These are phyloP conservation scores for Suillus subluteus DNA, from an alignment of 768 basidiomycete genomes.

Conservation along the genomic window DNA sequence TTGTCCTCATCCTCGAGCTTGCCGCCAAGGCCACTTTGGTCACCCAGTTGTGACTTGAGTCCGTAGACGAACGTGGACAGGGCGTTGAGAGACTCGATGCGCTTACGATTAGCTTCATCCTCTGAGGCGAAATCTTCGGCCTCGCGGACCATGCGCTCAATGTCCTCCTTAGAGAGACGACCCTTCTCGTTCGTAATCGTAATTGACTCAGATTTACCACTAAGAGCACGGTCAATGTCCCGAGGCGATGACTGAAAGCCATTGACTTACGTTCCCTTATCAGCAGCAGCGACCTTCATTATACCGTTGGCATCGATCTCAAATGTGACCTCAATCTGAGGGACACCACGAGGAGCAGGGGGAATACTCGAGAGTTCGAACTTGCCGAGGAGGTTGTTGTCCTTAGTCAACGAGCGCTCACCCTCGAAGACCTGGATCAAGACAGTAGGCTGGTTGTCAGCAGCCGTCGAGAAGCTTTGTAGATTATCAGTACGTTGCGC, in stretches of 20 bases:
- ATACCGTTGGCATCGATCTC: conserved; percentile 96
- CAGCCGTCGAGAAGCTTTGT: conserved; percentile 73
- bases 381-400: conserved; percentile 97
- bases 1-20: conserved; percentile 84
- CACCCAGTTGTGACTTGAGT: conserved; percentile 84
- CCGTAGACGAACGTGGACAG: conserved; percentile 85
- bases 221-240: conserved; percentile 25
- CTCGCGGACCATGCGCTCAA: conserved; percentile 94
- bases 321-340: conserved; percentile 96
- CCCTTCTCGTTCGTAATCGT: conserved; percentile 98
- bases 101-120: conserved; percentile 79
- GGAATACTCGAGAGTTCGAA: conserved; percentile 94
- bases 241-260: background rate
- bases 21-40: conserved; percentile 89
- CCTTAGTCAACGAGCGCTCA: conserved; percentile 96
- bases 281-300: conserved; percentile 89
- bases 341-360: conserved; percentile 94
- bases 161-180: conserved; percentile 85
- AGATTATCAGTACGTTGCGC: conserved; percentile 1
- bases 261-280: conserved; percentile 85
- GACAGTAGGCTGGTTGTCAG: conserved; percentile 93
- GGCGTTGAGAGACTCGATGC: conserved; percentile 83
- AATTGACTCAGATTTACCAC: conserved; percentile 86
- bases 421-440: conserved; percentile 98
- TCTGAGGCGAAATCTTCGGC: conserved; percentile 89